Conservation (phyloP, 176 grass and related monocot genomes). For the Ananas comosus region DNA sequence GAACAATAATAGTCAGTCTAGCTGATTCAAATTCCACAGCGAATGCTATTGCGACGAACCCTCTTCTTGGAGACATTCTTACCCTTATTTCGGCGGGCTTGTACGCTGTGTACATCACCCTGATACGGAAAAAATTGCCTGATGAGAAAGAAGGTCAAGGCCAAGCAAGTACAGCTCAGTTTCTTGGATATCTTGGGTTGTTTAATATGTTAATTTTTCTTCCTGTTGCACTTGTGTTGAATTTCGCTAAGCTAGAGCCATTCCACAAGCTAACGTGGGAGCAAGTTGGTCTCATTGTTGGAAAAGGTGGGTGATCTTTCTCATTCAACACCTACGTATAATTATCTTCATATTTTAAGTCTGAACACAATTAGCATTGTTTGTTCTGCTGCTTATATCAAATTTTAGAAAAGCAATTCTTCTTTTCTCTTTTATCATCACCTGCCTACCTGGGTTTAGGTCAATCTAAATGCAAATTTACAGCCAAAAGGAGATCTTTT, state of each 20-base stretch:
- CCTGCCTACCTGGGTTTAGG: no score
- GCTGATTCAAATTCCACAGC: conserved; percentile 49
- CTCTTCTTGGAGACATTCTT: conserved; percentile 73
- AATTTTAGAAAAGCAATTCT: no score
- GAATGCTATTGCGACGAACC: conserved; percentile 69
- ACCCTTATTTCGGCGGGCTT: conserved; percentile 77
- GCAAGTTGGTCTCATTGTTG: conserved; percentile 88
- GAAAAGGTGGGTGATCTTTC: conserved; percentile 57
- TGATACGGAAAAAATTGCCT: conserved; percentile 85
- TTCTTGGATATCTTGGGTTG: conserved; percentile 81
- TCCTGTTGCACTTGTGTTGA: conserved; percentile 66
- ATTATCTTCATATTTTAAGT: neutral
- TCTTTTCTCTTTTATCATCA: no score
- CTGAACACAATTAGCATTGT: neutral
- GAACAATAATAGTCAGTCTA: conserved; percentile 89
- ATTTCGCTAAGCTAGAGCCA: conserved; percentile 75
- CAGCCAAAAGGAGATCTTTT: no score
- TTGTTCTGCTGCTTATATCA: neutral
- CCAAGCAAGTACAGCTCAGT: conserved; percentile 88
- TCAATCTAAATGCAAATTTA: no score
- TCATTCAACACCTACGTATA: neutral
- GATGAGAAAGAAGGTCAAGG: conserved; percentile 94
- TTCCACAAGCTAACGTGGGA: conserved; percentile 86
- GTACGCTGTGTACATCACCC: conserved; percentile 86
- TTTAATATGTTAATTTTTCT: conserved; percentile 93